Base-by-base conservation (phyloP, 805 yeast genomes). In the Yarrowia sp. region DNA sequence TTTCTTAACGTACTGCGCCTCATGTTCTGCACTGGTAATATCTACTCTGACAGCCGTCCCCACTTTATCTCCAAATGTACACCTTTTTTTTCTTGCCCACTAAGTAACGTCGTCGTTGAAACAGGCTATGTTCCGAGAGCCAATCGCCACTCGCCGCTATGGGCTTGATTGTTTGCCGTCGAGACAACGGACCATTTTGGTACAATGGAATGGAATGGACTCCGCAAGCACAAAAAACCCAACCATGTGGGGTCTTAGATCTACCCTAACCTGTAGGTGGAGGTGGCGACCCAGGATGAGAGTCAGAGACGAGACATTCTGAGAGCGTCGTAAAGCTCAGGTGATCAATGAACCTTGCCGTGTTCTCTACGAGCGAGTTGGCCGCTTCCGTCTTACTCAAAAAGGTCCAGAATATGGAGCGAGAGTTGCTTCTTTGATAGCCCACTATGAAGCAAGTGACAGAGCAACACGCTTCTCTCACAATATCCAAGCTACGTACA, bases 241-340 rank as follows among this genome's bases (percentile, higher is more conserved):
- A 33, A 51, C 58, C 58, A 51, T 51, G 58, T 51, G 58, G 58
- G 58, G 58, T 51, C 58, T 51, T 35, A 51, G 21, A 33, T 33
- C 32, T 51, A 51, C 58, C 58, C 58, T 51, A 51, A 51, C 58
- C 58, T 51, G 58, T 9, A 48, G 41, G 58, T 21, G 58, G 58
- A 51, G 56, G 58, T 51, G 58, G 58, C 40, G 58, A 51, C 40
- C 56, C 4, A 12, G 7, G 49, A 26, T 1, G 32, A 44, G 33
- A 26, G 32, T 7, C 16, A 33, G 43, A 19, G 22, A 17, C 22
- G 30, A 26, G 30, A n/a, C 21, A 6, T 10, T 35, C n/a, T 35
- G 11, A 6, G 43, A 38, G 43, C 43, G 24, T 17, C 43, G 24
- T 9, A 9, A 8, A 38, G 46, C 46, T 41, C 46, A 41, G 46